Base-by-base conservation (phyloP, 106 monocot genomes). In the Dendrobium huoshanense region DNA sequence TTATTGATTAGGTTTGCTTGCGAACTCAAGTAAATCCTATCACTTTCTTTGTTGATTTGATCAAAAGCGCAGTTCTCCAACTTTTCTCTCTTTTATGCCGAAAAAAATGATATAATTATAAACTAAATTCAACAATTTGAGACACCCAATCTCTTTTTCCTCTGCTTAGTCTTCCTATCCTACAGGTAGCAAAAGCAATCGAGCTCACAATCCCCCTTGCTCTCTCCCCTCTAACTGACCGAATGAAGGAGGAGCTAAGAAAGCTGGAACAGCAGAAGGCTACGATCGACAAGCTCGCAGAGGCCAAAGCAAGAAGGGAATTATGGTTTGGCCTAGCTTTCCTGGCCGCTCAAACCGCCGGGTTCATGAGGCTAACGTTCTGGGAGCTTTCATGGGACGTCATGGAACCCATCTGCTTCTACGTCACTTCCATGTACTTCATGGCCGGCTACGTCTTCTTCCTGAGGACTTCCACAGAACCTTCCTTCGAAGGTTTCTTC, bases 311-410 rank as follows among this genome's bases (percentile, higher is more conserved):
- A 24, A 64, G 75, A 67, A 54, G 78, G 17, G 90, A 90, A 72
- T 49, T 90, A 18, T 87, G 90, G 90, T 77, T 73, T 37, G 87
- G 90, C 18, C 61, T 85, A 70, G 85, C 47, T 27, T 79, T 90
- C 22, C 18, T 82, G 47, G 76, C 70, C 17, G 13, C 85, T 13
- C 90, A 90, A 59, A 90, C 90, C 8, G 31, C 68, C 27, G 90
- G 81, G 31, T 85, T 90, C 81, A 83, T 87, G 85, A 80, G 90
- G 41, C 90, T 90, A 19, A 90, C 90, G 4, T 90, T 87, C 72
- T 90, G 90, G 90, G 90, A 90, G 73, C 81, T 90, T 2, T 83
- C 90, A 7, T 90, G 90, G 87, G 90, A 90, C 59, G 90, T 90
- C 1, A 90, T 90, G 90, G 90, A 90, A 58, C 90, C 90, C 40